These are phyloP conservation scores for Globisporangium perplexum DNA, from an alignment of 352 stramenopile species.

Conservation along the genomic window DNA sequence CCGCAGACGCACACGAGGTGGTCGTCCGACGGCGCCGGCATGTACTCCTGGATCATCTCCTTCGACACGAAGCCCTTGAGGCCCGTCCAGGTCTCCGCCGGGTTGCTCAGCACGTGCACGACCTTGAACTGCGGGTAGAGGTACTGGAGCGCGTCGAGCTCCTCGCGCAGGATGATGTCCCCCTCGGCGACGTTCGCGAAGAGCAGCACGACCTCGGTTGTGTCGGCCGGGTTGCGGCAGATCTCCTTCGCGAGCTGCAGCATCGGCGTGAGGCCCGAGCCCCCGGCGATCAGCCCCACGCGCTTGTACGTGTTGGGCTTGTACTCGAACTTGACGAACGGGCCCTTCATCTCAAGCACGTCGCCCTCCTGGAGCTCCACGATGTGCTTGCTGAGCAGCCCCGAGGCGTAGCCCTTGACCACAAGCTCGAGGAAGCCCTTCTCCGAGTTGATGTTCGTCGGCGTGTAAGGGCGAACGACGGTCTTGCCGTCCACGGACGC, in stretches of 20 bases:
- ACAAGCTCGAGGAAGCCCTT: conserved; percentile 83
- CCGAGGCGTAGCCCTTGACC: conserved; percentile 87
- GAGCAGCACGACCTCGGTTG: conserved; percentile 81
- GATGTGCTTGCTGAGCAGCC: conserved; percentile 85
- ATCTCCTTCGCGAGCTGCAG: conserved; percentile 84
- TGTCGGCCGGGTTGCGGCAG: conserved; percentile 76
- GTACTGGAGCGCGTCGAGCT: conserved; percentile 79
- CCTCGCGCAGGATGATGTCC: conserved; percentile 87
- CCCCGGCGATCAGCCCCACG: conserved; percentile 87
- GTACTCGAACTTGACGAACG: conserved; percentile 85
- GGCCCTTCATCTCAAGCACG: conserved; percentile 87
- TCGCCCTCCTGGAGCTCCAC: conserved; percentile 80
- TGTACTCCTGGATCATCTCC: conserved; percentile 80
- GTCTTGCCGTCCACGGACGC: conserved; percentile 70
- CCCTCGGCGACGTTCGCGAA: conserved; percentile 83
- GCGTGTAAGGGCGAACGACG: conserved; percentile 85
- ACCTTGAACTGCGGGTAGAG: conserved; percentile 80
- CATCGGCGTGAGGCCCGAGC: conserved; percentile 90
- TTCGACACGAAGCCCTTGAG: conserved; percentile 72
- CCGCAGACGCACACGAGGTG: conserved; percentile 87
- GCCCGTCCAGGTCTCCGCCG: conserved; percentile 56
- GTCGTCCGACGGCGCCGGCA: conserved; percentile 74
- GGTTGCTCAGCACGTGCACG: conserved; percentile 68
- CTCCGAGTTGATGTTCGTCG: conserved; percentile 79
- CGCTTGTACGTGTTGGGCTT: conserved; percentile 85